Evolutionary conservation across 345 rosid genomes (phyloP), one percentile per base, ranked within the genome.

Genomic region (Aegle marmelos): DNA sequence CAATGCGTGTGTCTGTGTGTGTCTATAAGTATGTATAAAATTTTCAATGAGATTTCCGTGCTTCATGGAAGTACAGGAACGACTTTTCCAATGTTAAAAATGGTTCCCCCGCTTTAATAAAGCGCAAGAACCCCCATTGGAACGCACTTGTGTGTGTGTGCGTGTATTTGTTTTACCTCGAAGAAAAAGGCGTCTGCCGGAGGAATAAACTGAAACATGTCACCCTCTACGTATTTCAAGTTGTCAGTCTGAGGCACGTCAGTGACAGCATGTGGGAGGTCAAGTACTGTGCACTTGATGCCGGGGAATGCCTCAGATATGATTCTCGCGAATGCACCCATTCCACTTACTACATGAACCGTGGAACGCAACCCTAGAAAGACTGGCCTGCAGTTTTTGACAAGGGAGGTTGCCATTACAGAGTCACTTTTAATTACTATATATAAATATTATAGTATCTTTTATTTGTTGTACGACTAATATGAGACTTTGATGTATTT

Each of bases 261-360:
- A 41, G 68, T 65, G 28, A 81, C 76, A 53, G 78, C 78, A 10
- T 80, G 82, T 7, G 71, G 80, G 13, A 50, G 80, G 68, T 79
- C 79, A 25, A 76, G 66, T 1, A 79, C 80, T 1, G 50, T 70
- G 67, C 81, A 79, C 2, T 82, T 34, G 63, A 80, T 19, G 24
- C 54, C 0, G 0, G 83, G 78, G 28, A 73, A 82, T 8, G 69
- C 58, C n/a, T 70, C 25, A 1, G 82, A 75, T 27, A 85, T 67
- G 8, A 21, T 9, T 61, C 28, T 79, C n/a, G 80, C 77, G 19
- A 79, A 3, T 8, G 76, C 50, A 74, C 83, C 85, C 0, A 66
- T 75, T 30, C 82, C 82, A 21, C 85, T 80, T 0, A 77, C 82
- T 5, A 78, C 83, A 59, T 85, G 84, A 48, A 78, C 83, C 68